These are phyloP conservation scores for Papilionanthe hybrid DNA, from an alignment of 116 monocot genomes.

Conservation along the genomic window DNA sequence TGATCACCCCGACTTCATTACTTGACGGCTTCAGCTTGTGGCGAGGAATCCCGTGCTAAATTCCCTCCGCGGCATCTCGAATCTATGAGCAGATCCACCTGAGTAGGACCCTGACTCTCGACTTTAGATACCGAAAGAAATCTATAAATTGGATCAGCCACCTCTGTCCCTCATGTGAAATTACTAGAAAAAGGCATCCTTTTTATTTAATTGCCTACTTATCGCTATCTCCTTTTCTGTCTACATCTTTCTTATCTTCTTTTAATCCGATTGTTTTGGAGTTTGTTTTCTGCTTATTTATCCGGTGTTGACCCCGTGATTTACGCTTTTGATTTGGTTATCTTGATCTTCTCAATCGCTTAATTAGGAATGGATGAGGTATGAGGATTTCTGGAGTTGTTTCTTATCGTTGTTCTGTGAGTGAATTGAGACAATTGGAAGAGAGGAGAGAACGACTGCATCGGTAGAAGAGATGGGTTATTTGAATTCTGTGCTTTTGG, in stretches of 20 bases:
- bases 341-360: background rate
- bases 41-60: background rate
- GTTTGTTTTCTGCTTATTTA: background rate
- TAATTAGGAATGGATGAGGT: background rate
- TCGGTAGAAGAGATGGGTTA: conserved; percentile 20
- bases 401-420: background rate
- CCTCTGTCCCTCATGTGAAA: background rate
- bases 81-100: background rate
- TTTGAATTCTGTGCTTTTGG: conserved; percentile 15
- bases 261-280: background rate
- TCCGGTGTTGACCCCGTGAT: background rate
- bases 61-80: background rate
- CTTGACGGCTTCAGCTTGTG: background rate
- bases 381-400: background rate
- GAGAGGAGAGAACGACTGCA: background rate
- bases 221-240: too few species aligned
- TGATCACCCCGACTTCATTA: background rate
- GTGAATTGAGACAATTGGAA: background rate
- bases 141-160: background rate
- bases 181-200: background rate
- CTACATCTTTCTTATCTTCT: background rate
- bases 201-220: too few species aligned
- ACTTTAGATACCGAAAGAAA: background rate
- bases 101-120: background rate
- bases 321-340: background rate